These are phyloP conservation scores for Lumnitzera racemosa DNA, from an alignment of 345 rosid species.

Conservation along the genomic window DNA sequence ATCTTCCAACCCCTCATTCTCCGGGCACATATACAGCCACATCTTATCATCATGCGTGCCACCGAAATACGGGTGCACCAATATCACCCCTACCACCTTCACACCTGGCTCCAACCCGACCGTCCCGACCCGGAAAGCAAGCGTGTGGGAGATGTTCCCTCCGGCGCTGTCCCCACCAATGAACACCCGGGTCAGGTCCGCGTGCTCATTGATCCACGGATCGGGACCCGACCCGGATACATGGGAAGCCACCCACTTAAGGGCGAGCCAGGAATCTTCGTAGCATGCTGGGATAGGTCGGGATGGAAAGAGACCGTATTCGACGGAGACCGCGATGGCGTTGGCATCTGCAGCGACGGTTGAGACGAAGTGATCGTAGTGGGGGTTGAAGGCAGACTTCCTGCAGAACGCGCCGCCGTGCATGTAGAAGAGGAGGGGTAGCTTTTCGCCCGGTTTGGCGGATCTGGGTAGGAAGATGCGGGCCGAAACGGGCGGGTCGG, in stretches of 20 bases:
- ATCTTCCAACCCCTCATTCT: slow-evolving; percentile 28
- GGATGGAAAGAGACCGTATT: slow-evolving; percentile 43
- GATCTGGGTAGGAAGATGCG: slow-evolving; percentile 16
- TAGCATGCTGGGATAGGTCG: slow-evolving; percentile 25
- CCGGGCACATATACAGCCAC: slow-evolving; percentile 22
- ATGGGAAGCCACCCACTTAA: slow-evolving; percentile 30
- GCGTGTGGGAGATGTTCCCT: slow-evolving; percentile 26
- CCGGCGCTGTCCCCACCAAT: slow-evolving; percentile 44
- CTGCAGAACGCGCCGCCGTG: slow-evolving; percentile 21
- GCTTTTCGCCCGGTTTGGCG: slow-evolving; percentile 4
- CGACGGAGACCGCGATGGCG: slow-evolving; percentile 29
- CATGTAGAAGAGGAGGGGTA: slow-evolving; percentile 25
- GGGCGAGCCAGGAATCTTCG: slow-evolving; percentile 39
- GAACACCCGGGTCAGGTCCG: slow-evolving; percentile 23
- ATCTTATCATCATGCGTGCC: slow-evolving; percentile 18
- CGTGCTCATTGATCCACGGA: slow-evolving; percentile 29
- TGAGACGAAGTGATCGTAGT: slow-evolving; percentile 16
- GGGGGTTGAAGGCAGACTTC: slow-evolving; percentile 20
- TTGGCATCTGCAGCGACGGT: slow-evolving; percentile 18
- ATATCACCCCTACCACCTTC: slow-evolving; percentile 15
- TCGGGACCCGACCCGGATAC: slow-evolving; percentile 4
- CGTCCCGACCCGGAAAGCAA: slow-evolving; percentile 18
- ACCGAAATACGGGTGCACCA: slow-evolving; percentile 35
- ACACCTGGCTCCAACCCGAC: slow-evolving; percentile 8
- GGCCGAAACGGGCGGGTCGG: slow-evolving; percentile 15